Base-by-base conservation (phyloP, 164 flowering plant genomes). In the Brasenia schreberi region DNA sequence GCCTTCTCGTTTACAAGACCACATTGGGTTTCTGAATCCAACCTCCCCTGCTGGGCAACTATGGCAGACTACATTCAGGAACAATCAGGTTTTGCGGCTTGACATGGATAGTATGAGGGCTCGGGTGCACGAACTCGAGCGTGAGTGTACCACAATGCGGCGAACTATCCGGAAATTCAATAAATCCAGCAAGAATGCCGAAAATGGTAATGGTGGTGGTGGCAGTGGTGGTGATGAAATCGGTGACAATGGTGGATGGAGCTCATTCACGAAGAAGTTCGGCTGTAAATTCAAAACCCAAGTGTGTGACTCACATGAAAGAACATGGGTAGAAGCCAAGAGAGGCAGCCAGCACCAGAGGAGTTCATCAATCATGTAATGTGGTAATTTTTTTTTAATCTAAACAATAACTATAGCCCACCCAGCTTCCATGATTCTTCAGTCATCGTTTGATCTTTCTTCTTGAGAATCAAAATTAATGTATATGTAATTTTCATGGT, bases 21-120 rank as follows among this genome's bases (percentile, higher is more conserved):
- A 7, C 19, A 59, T 62, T 7, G 14, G 23, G 12, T 33, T 58
- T 10, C 43, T 59, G 18, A 73, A 65, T 10, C 74, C 17, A 56
- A 68, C 62, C 18, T 64, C 42, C 59, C 68, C 60, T 18, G 72
- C 56, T 61, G 70, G 68, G 10, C 56, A 71, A 62, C 77, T 86
- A 61, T 93, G 92, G 97, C 77, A 77, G 71, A 72, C 79, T 45
- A 79, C 98, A 5, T 77, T 81, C 72, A 81, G 90, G 73, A 93
- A 88, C 84, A 91, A 94, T 78, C 93, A 91, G 77, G 90, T 88
- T 77, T 77, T 94, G 67, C 84, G 87, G 17, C 63, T 87, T 67
- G 96, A 91, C 74, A 89, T 94, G 97, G 97, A 89, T 68, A 90
- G 86, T 78, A 88, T 95, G 99, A 73, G 92, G 80, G 77, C 87